These are phyloP conservation scores for Taphrina sp. DNA, from an alignment of 1,139 yeast species.

Conservation along the genomic window DNA sequence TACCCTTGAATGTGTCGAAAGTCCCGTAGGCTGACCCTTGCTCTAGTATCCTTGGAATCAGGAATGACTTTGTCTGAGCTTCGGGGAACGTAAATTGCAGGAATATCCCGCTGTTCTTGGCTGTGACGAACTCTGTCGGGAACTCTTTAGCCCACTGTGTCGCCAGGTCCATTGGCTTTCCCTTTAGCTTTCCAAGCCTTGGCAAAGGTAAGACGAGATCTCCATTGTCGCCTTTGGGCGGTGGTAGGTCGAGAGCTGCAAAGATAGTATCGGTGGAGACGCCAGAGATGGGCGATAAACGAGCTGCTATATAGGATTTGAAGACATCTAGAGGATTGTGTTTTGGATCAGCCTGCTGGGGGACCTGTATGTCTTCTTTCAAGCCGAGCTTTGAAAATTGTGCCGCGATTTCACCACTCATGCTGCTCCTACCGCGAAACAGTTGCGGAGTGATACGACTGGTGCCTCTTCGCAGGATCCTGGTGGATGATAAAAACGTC, in stretches of 20 bases:
- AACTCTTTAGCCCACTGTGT: constrained; percentile 65
- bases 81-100: constrained; percentile 83
- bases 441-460: too few species aligned
- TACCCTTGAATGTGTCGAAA: constrained; percentile 69
- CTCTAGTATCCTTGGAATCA: constrained; percentile 66
- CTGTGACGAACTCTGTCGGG: constrained; percentile 51
- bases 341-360: constrained; percentile 63
- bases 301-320: constrained; percentile 84
- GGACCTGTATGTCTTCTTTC: constrained; percentile 32
- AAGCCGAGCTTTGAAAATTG: constrained; percentile 23
- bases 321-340: constrained; percentile 74
- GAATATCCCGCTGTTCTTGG: constrained; percentile 64
- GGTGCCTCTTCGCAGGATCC: too few species aligned
- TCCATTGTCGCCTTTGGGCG: constrained; percentile 73
- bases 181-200: constrained; percentile 83
- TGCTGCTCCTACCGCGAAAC: too few species aligned
- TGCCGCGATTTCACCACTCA: constrained; percentile 9
- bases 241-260: constrained; percentile 85
- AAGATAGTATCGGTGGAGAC: constrained; percentile 69
- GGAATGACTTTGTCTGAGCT: constrained; percentile 61
- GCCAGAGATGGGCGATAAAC: constrained; percentile 68
- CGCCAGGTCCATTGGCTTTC: constrained; percentile 81
- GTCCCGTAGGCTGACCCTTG: constrained; percentile 67
- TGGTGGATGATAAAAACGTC: too few species aligned
- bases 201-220: constrained; percentile 92